phyloP scores from a whole-genome alignment of 345 rosid species.

The Arabidopsis suecica region DNA sequence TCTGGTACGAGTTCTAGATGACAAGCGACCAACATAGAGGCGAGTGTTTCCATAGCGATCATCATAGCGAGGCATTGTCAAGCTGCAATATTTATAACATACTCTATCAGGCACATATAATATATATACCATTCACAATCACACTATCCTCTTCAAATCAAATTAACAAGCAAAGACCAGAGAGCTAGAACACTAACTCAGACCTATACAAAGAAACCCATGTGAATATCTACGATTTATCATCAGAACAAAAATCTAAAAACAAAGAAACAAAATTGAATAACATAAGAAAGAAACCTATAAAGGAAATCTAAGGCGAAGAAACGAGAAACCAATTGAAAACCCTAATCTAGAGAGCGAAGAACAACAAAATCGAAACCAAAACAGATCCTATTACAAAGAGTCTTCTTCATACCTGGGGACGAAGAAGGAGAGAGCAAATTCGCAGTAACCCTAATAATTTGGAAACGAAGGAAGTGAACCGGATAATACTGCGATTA shows the following conservation, averaged over 20 bases:
- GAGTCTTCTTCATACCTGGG: slow-evolving; percentile 28
- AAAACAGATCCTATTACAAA: slow-evolving; percentile 7
- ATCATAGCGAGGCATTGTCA: slow-evolving; percentile 64
- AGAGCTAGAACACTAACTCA: not conserved
- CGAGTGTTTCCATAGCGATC: slow-evolving; percentile 58
- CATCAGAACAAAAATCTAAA: not conserved
- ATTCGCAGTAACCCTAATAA: slow-evolving; percentile 37
- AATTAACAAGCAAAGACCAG: no score
- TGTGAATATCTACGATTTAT: not conserved
- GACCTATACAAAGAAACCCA: not conserved
- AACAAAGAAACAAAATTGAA: not conserved
- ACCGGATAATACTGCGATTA: slow-evolving; percentile 8
- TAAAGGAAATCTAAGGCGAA: not conserved
- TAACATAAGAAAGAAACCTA: not conserved
- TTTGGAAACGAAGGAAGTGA: slow-evolving; percentile 22
- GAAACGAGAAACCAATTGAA: slow-evolving; percentile 15
- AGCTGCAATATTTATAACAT: slow-evolving; percentile 15
- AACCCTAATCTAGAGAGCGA: not conserved
- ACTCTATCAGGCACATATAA: not conserved
- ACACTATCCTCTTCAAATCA: not conserved
- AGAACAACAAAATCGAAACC: not conserved
- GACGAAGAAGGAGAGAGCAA: slow-evolving; percentile 19
- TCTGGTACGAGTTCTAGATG: slow-evolving; percentile 61
- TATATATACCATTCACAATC: not conserved
- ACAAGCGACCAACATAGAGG: slow-evolving; percentile 65